phyloP scores from a whole-genome alignment of 108 stramenopile species.

The Cyclotella sp. region DNA sequence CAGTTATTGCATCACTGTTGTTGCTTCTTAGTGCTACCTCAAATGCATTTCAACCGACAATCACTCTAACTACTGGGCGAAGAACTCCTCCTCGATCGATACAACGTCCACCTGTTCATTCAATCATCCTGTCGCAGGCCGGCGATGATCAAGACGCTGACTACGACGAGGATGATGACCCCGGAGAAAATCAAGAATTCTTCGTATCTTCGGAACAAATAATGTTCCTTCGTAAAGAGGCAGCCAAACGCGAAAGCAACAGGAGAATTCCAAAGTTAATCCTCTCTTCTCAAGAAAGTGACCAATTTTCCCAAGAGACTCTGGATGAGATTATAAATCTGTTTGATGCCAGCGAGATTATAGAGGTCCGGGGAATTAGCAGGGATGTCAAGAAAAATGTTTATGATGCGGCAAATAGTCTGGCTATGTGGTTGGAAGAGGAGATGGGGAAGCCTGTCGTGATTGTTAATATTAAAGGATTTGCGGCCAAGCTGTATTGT shows the following conservation, averaged over 20 bases:
- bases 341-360: constrained; percentile 44
- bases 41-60: not conserved
- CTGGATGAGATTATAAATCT: constrained; percentile 26
- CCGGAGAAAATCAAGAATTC: constrained; percentile 7
- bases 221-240: constrained; percentile 45
- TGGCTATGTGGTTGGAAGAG: constrained; percentile 41
- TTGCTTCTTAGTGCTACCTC: not conserved
- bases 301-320: constrained; percentile 35
- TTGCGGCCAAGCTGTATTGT: constrained; percentile 46
- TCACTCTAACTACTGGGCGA: not conserved
- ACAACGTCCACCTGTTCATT: not conserved
- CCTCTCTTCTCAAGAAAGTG: constrained; percentile 36
- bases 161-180: not conserved
- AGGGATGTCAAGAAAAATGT: constrained; percentile 41
- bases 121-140: not conserved
- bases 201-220: constrained; percentile 53
- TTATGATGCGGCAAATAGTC: constrained; percentile 31
- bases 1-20: not conserved
- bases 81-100: not conserved
- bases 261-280: constrained; percentile 25
- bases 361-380: constrained; percentile 50
- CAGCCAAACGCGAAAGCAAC: constrained; percentile 38
- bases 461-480: constrained; percentile 48
- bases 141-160: constrained; percentile 31
- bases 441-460: constrained; percentile 45